Evolutionary conservation across 2,329 filamentous ascomycete genomes (phyloP).

Genomic region (Phialophora expanda): DNA sequence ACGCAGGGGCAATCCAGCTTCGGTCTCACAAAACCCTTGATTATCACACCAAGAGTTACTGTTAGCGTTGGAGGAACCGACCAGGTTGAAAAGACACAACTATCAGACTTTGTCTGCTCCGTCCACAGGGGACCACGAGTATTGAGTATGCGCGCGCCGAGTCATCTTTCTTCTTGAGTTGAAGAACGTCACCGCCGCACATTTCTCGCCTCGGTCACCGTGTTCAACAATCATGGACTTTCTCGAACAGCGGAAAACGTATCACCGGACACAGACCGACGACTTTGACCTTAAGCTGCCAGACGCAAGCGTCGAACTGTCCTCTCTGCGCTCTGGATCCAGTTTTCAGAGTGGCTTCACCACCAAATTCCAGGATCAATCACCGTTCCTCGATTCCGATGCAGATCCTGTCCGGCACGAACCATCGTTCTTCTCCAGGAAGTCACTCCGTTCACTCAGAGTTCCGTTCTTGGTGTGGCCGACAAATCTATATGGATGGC

Average conservation of each 20-base stretch:
- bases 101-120: background rate
- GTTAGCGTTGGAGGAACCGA: background rate
- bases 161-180: background rate
- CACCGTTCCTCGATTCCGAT: constrained; percentile 12
- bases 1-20: background rate
- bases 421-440: constrained; percentile 9
- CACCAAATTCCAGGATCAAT: constrained; percentile 12
- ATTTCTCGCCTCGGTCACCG: background rate
- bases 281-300: constrained; percentile 5
- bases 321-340: constrained; percentile 7
- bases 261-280: constrained; percentile 18
- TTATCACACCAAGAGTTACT: background rate
- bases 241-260: constrained; percentile 20
- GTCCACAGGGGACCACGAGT: too few relatives aligned
- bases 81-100: background rate
- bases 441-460: constrained; percentile 5
- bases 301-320: constrained; percentile 16
- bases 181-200: background rate
- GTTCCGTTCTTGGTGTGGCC: constrained; percentile 8
- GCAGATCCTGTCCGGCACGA: constrained; percentile 9
- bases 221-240: constrained; percentile 19
- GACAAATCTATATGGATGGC: constrained; percentile 34
- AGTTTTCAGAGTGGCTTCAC: constrained; percentile 17
- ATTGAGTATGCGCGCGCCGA: background rate
- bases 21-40: background rate